These are phyloP conservation scores for Colletotrichum orbiculare DNA, from an alignment of 2,329 filamentous ascomycete species.

Conservation along the genomic window DNA sequence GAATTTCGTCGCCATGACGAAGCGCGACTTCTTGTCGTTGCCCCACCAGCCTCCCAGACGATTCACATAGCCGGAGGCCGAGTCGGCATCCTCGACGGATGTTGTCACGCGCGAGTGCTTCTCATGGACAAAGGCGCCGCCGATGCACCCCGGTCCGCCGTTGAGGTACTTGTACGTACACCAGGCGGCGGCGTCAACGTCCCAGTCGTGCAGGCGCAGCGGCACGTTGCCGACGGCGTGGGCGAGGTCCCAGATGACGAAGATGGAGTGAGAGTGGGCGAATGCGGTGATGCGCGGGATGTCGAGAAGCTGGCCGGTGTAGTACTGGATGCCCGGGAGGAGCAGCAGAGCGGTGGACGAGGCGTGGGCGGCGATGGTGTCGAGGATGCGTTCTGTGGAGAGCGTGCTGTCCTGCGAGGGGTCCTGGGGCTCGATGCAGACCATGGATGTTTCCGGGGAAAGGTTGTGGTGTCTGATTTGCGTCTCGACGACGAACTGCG, in stretches of 20 bases:
- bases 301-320: constrained; percentile 89
- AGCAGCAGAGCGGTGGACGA: constrained; percentile 79
- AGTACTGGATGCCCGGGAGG: constrained; percentile 90
- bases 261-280: constrained; percentile 76
- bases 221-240: constrained; percentile 89
- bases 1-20: constrained; percentile 87
- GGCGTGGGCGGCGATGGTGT: constrained; percentile 79
- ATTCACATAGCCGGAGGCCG: constrained; percentile 64
- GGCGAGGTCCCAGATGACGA: constrained; percentile 89
- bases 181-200: constrained; percentile 92
- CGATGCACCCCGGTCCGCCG: constrained; percentile 84
- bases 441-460: constrained; percentile 71
- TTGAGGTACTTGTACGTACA: constrained; percentile 97
- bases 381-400: constrained; percentile 76
- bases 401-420: constrained; percentile 64
- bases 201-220: constrained; percentile 84
- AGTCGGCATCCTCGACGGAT: constrained; percentile 50
- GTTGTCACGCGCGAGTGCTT: constrained; percentile 70
- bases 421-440: constrained; percentile 71
- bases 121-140: constrained; percentile 83
- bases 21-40: constrained; percentile 78
- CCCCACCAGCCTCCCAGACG: constrained; percentile 90
- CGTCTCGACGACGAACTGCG: constrained; percentile 81
- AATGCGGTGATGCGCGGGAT: constrained; percentile 82
- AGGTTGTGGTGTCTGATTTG: constrained; percentile 78